A percentile compares a stretch with the other conserved stretches of the same genome.
Evolutionary conservation across 23 red algal species (phyloP).

Genomic region (Gracilaria vermiculophylla): DNA sequence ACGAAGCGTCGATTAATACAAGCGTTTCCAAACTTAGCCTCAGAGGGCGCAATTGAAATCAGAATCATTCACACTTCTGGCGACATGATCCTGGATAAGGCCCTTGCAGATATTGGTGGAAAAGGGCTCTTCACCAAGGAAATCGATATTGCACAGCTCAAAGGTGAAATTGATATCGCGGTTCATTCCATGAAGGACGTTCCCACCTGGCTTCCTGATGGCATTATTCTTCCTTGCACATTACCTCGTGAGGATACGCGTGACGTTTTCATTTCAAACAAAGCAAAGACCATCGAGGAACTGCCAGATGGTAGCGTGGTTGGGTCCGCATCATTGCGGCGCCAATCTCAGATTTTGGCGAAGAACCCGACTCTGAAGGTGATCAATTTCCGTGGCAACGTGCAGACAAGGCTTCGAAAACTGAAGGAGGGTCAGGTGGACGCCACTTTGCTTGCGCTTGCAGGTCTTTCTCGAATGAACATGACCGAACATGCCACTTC

Average conservation of each 20-base stretch:
- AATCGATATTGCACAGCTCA: constrained; percentile 95
- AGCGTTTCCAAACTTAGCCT: constrained; percentile 63
- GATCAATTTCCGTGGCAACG: constrained; percentile 97
- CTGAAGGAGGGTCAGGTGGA: constrained; percentile 88
- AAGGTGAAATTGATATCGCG: constrained; percentile 97
- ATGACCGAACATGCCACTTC: constrained; percentile 81
- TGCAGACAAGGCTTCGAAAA: constrained; percentile 94
- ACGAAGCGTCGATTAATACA: constrained; percentile 76
- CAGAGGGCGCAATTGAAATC: constrained; percentile 83
- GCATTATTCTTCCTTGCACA: constrained; percentile 87
- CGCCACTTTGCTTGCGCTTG: constrained; percentile 93
- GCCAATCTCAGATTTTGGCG: constrained; percentile 94
- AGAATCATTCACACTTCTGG: constrained; percentile 95
- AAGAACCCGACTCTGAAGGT: constrained; percentile 92
- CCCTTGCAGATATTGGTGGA: constrained; percentile 94
- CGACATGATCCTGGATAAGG: constrained; percentile 97
- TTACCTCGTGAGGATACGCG: constrained; percentile 96
- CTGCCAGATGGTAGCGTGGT: constrained; percentile 91
- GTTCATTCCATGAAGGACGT: constrained; percentile 99
- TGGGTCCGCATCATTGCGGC: constrained; percentile 88
- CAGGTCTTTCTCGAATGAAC: constrained; percentile 88
- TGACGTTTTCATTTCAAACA: constrained; percentile 94
- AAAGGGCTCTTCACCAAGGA: constrained; percentile 99
- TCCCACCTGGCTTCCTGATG: constrained; percentile 92
- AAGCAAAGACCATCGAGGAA: constrained; percentile 64